Percentiles rank a stretch among this genome's conserved stretches.
phyloP scores from a whole-genome alignment of 2,329 filamentous ascomycete genomes.

The Fusarium equiseti region DNA sequence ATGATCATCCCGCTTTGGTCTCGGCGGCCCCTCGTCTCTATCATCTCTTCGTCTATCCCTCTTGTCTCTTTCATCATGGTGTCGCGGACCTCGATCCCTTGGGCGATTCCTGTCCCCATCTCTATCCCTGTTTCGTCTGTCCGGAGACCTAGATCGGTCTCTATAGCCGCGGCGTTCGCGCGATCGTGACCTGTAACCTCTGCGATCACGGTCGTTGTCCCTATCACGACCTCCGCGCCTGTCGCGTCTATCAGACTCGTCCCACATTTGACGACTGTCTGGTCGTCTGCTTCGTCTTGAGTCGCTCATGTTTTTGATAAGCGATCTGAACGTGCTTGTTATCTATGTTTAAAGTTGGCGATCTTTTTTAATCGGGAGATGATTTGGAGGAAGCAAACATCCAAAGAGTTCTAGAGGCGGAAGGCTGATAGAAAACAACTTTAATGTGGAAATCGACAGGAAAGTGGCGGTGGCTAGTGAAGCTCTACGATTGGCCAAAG shows the following conservation, averaged over 20 bases:
- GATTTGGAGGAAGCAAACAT: conserved; percentile 1
- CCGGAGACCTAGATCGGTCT: conserved; percentile 55
- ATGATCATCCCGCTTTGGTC: conserved; percentile 40
- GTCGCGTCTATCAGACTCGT: conserved; percentile 61
- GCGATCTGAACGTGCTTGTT: background rate
- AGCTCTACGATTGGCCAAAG: conserved; percentile 42
- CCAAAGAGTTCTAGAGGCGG: conserved; percentile 20
- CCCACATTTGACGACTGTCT: conserved; percentile 73
- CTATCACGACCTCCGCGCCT: conserved; percentile 49
- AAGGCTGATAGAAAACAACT: conserved; percentile 38
- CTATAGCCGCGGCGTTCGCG: conserved; percentile 51
- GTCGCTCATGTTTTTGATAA: conserved; percentile 49
- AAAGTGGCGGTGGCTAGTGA: conserved; percentile 42
- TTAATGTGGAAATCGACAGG: conserved; percentile 9
- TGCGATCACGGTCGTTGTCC: conserved; percentile 50
- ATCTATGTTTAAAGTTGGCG: background rate
- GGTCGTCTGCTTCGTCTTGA: conserved; percentile 51
- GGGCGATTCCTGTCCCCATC: conserved; percentile 54
- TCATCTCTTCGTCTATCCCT: conserved; percentile 46
- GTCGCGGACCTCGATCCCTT: conserved; percentile 50
- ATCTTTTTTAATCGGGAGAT: conserved; percentile 4
- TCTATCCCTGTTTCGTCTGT: conserved; percentile 54
- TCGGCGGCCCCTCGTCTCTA: conserved; percentile 38
- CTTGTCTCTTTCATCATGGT: conserved; percentile 44
- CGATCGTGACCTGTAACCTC: conserved; percentile 52